phyloP scores from a whole-genome alignment of 805 yeast species.

The Starmera pachycereana region DNA sequence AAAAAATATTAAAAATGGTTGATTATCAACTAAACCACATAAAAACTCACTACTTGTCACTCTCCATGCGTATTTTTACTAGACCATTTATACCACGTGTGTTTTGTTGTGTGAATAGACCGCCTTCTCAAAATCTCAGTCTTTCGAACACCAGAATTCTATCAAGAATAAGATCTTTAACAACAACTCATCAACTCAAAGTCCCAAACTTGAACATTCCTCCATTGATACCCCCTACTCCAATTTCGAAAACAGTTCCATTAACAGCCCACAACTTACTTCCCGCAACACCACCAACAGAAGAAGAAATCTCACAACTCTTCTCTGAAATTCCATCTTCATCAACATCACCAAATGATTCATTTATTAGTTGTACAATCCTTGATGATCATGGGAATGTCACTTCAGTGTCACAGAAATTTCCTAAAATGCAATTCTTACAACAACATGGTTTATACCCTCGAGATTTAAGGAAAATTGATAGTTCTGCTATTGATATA shows the following conservation, averaged over 20 bases:
- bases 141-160: background rate
- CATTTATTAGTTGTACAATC: slow-evolving; percentile 64
- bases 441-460: slow-evolving; percentile 71
- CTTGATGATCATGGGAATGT: slow-evolving; percentile 70
- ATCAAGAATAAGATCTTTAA: background rate
- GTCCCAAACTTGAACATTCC: background rate
- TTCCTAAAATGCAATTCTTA: slow-evolving; percentile 68
- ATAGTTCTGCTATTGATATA: slow-evolving; percentile 61
- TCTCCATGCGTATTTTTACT: no score
- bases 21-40: no score
- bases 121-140: no score
- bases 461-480: slow-evolving; percentile 79
- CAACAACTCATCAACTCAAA: background rate
- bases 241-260: background rate
- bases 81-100: no score
- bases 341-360: slow-evolving; percentile 32
- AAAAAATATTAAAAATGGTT: no score
- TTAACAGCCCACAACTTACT: no score
- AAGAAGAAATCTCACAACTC: no score
- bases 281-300: no score
- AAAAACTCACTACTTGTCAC: no score
- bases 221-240: background rate
- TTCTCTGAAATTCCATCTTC: no score
- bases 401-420: slow-evolving; percentile 66
- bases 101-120: no score